Base-by-base conservation (phyloP, 2,329 filamentous ascomycete genomes). In the Pestalotiopsis sp. region DNA sequence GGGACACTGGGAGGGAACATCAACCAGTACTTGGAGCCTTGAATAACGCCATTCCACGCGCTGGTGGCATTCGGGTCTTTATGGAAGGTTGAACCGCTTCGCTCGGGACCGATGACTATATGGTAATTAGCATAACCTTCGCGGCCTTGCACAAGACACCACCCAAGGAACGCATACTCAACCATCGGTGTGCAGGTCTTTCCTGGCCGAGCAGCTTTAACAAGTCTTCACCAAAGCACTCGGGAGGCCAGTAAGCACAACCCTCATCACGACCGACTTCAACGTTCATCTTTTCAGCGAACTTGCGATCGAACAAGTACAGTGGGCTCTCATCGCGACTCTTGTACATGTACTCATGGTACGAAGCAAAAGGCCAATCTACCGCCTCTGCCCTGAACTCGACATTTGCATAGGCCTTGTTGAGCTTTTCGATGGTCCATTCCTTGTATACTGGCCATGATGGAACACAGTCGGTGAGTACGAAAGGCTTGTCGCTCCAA, bases 21-120 rank as follows among this genome's bases (percentile, higher is more conserved):
- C 78, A 98, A 95, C 95, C 96, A 98, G 83, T 98, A 98, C 77
- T 98, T 98, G 40, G 91, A 89, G 4, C 95, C 96, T 68, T 91
- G 89, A 35, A 98, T 84, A 14, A 98, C 93, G 0, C 94, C 95
- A 77, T 98, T 98, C 96, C 95, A 98, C 0, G 96, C 95, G 73
- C 90, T 91, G 20, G 89, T 91, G 20, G 81, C 90, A 72, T 91
- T 91, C 24, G 89, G 89, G 69, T 91, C 89, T 77, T 98, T 98
- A 83, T 98, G 95, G 77, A 98, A 98, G 4, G 94, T 98, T 72
- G 93, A 97, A 38, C 95, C 95, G 75, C 93, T 97, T 68, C 94
- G 86, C 70, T 91, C 89, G 0, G 95, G 94, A 0, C 95, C 94
- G 71, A 98, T 86, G 74, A 98, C 68, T 69, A 22, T 40, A 14